Percentiles rank a stretch among this genome's conserved stretches.
Evolutionary conservation across 257 asterid genomes (phyloP).

Genomic region (Forsythia viridissima): DNA sequence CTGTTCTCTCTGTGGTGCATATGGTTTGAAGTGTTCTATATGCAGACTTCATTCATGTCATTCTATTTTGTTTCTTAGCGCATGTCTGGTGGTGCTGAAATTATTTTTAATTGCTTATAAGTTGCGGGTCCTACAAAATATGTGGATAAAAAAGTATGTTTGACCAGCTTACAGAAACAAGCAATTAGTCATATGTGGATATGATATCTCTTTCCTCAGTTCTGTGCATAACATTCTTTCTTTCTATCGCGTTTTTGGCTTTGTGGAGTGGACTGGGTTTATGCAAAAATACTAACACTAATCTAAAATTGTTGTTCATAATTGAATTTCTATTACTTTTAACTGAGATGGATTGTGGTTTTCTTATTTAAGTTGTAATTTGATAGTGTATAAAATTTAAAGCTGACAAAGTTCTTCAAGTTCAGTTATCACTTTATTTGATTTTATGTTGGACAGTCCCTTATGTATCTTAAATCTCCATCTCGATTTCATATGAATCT

Average conservation of each 20-base stretch:
- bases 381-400: not conserved
- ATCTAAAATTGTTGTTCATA: not conserved
- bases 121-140: too few relatives aligned
- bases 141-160: too few relatives aligned
- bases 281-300: not conserved
- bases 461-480: not conserved
- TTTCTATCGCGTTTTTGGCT: not conserved
- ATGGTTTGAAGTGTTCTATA: not conserved
- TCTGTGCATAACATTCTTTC: not conserved
- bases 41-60: not conserved
- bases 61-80: not conserved
- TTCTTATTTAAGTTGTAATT: not conserved
- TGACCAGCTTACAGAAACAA: too few relatives aligned
- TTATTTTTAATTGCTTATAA: too few relatives aligned
- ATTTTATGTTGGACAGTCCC: not conserved
- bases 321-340: not conserved
- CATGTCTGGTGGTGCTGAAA: too few relatives aligned
- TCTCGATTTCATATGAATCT: slow-evolving; percentile 17
- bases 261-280: not conserved
- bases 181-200: too few relatives aligned
- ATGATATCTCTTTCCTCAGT: not conserved
- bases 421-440: not conserved
- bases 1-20: not conserved
- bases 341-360: not conserved
- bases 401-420: not conserved